These are phyloP conservation scores for Alnus rubra DNA, from an alignment of 306 rosid genomes.

Conservation along the genomic window DNA sequence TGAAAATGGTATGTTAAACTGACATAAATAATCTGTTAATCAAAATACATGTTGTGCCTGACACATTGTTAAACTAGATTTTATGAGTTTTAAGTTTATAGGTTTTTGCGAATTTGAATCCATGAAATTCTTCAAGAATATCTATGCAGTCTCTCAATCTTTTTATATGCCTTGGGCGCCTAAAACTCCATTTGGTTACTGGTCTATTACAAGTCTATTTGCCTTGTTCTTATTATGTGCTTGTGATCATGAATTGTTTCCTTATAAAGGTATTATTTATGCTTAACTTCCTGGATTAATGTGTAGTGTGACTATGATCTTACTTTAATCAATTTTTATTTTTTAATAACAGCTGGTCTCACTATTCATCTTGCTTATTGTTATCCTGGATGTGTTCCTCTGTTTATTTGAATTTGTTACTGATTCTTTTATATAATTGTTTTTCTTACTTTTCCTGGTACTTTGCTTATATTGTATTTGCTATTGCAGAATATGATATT, in stretches of 20 bases:
- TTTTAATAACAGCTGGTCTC: background rate
- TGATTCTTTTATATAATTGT: slow-evolving; percentile 11
- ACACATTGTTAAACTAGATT: background rate
- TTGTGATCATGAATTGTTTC: slow-evolving; percentile 14
- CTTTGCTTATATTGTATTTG: slow-evolving; percentile 22
- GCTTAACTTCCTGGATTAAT: slow-evolving; percentile 13
- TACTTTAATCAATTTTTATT: background rate
- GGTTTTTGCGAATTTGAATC: background rate
- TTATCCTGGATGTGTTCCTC: background rate
- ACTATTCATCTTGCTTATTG: background rate
- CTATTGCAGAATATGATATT: slow-evolving; percentile 55
- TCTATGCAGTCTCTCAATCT: slow-evolving; percentile 19
- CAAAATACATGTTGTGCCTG: background rate
- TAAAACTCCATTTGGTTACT: background rate
- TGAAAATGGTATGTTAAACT: slow-evolving; percentile 54
- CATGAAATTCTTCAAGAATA: slow-evolving; percentile 4
- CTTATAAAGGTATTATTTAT: slow-evolving; percentile 7
- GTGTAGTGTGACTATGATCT: background rate
- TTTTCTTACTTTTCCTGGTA: background rate
- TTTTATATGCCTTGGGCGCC: slow-evolving; percentile 2
- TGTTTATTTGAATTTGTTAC: slow-evolving; percentile 19
- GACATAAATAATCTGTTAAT: slow-evolving; percentile 8
- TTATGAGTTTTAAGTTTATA: slow-evolving; percentile 5
- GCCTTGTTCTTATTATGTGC: slow-evolving; percentile 21
- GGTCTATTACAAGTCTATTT: slow-evolving; percentile 5